Evolutionary conservation across 768 basidiomycete genomes (phyloP).

Genomic region (Cystobasidium ongulense): DNA sequence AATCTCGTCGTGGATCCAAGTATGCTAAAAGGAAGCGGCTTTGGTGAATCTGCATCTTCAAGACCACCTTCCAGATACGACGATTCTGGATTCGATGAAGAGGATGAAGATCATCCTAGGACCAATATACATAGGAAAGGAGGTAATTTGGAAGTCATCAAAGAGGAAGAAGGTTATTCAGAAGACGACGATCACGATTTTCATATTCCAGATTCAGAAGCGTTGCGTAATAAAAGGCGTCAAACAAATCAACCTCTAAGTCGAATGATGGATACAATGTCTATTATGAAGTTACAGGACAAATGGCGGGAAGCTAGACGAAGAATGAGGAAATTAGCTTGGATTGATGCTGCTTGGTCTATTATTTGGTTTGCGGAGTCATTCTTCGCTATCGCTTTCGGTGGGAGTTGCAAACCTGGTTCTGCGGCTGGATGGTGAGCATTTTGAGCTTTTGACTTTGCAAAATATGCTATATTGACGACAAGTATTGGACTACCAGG

Average conservation of each 20-base stretch:
- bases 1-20: conserved; percentile 22
- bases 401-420: background rate
- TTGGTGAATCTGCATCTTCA: background rate
- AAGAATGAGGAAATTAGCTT: background rate
- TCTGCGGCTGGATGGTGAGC: conserved; percentile 14
- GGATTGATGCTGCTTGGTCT: conserved; percentile 2
- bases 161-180: background rate
- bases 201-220: conserved; percentile 1
- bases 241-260: background rate
- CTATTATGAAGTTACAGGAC: conserved; percentile 15
- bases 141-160: background rate
- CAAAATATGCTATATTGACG: background rate
- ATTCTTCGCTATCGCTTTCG: conserved; percentile 24
- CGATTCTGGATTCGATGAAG: conserved; percentile 14
- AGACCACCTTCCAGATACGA: conserved; percentile 21
- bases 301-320: conserved; percentile 7
- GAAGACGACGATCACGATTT: conserved; percentile 20
- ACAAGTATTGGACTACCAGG: background rate
- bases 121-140: background rate
- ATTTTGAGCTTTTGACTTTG: background rate
- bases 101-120: background rate
- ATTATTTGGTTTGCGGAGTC: background rate
- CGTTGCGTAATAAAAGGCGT: background rate
- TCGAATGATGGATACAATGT: background rate
- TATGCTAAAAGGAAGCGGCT: background rate